These are phyloP conservation scores for Penicillium dipodomyicola DNA, from an alignment of 495 filamentous ascomycete species.

Conservation along the genomic window DNA sequence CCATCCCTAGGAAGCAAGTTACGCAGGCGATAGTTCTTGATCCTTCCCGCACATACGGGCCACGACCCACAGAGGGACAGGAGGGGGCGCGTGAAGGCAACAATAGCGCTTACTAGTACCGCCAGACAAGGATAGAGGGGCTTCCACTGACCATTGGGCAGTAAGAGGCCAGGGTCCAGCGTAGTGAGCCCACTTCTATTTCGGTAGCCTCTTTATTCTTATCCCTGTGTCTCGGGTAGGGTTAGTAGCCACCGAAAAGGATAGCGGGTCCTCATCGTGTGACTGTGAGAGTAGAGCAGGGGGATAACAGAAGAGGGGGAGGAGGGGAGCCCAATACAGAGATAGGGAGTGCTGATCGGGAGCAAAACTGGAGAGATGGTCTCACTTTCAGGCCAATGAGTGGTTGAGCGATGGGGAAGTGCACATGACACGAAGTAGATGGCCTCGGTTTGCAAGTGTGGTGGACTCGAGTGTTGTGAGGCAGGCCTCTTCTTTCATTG, in stretches of 20 bases:
- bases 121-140: not conserved
- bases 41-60: not conserved
- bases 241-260: not conserved
- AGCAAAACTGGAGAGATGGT: not conserved
- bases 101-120: not conserved
- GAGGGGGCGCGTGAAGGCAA: not conserved
- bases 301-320: not conserved
- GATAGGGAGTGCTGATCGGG: not conserved
- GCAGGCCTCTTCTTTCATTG: not conserved
- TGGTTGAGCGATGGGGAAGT: not conserved
- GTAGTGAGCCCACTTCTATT: not conserved
- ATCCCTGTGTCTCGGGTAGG: constrained; percentile 6
- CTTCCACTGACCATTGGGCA: not conserved
- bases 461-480: not conserved
- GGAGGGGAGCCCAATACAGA: not conserved
- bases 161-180: not conserved
- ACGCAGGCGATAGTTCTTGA: constrained; percentile 1
- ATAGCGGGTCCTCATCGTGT: not conserved
- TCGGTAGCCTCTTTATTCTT: not conserved
- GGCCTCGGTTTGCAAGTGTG: not conserved
- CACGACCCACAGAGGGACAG: constrained; percentile 1
- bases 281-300: not conserved
- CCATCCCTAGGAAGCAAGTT: constrained; percentile 2
- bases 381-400: not conserved
- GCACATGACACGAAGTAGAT: not conserved